Base-by-base conservation (phyloP, 257 asterid genomes). In the Primulina tabacum region DNA sequence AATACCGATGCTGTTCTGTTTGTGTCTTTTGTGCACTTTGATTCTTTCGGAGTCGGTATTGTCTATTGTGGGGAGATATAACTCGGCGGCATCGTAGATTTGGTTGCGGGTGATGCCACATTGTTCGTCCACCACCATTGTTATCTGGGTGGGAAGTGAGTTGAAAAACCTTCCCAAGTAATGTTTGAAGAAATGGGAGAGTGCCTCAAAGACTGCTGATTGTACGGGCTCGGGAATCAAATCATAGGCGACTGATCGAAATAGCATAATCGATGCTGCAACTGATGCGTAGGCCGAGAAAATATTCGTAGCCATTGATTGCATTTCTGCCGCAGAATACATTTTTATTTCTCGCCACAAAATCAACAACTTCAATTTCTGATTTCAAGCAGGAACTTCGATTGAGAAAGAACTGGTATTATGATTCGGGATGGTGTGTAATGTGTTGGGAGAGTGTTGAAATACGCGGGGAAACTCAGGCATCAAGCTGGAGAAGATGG, bases 211-310 rank as follows among this genome's bases (percentile, higher is more conserved):
- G 69, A 89, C 65, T 58, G 68, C 80, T 26, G 80, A 21, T 7
- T 64, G 76, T 11, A 86, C 66, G 0, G 84, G 81, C 12, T 60
- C 76, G 0, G 98, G 96, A 43, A 92, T 71, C 10, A 88, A 2
- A 18, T 92, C 93, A 52, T 82, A 73, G 28, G 81, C 81, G 76
- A 90, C 62, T 8, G 97, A 81, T 1, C 96, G 87, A 73, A 88
- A 64, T 0, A 92, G 81, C 97, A 92, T 90, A 81, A 84, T 55
- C 2, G 92, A 72, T 2, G 89, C 86, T 14, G 98, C 92, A 61
- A 87, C 52, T 20, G 94, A 86, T 9, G 98, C 97, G 81, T 90
- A 92, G 21, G 96, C 89, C 7, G 94, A 78, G 89, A 92, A 92
- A 1, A 85, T 43, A 18, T 85, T 73, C 0, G 91, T 37, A 1